Percentiles rank a stretch among this genome's conserved stretches.
These are phyloP conservation scores for Entoloma clypeatum DNA, from an alignment of 1,284 basidiomycete species.

Conservation along the genomic window DNA sequence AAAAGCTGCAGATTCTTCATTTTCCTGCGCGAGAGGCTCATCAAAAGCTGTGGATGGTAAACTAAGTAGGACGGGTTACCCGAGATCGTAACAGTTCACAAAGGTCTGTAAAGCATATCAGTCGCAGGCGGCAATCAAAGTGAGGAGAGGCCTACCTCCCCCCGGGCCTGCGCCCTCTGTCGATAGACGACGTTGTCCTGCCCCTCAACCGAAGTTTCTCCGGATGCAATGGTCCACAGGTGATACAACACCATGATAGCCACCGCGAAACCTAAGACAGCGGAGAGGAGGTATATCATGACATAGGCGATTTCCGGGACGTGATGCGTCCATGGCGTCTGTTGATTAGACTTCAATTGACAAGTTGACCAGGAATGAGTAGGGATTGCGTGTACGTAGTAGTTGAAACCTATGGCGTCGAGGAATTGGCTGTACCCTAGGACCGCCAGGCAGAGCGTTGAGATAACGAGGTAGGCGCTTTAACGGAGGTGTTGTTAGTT, in stretches of 20 bases:
- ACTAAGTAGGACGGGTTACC: conserved; percentile 39
- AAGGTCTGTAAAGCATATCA: conserved; percentile 50
- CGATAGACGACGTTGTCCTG: conserved; percentile 86
- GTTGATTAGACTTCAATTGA: conserved; percentile 9
- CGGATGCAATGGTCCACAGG: conserved; percentile 68
- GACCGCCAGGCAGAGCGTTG: conserved; percentile 52
- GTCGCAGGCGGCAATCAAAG: conserved; percentile 2
- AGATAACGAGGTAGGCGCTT: conserved; percentile 71
- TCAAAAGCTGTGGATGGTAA: not conserved
- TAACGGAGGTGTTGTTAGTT: not conserved
- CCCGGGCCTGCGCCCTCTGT: conserved; percentile 63
- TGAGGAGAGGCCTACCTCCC: conserved; percentile 50
- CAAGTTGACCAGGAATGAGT: conserved; percentile 3
- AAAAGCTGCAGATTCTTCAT: conserved; percentile 77
- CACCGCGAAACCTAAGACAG: conserved; percentile 77
- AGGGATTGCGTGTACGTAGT: conserved; percentile 19
- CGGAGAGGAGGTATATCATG: conserved; percentile 72
- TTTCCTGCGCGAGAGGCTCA: conserved; percentile 32
- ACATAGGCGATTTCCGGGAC: conserved; percentile 73
- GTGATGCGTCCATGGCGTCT: conserved; percentile 56
- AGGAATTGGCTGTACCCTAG: conserved; percentile 60
- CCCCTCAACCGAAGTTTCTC: conserved; percentile 89
- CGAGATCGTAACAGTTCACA: conserved; percentile 90
- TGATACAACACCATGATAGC: conserved; percentile 81
- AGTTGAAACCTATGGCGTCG: conserved; percentile 53